Percentiles rank a stretch among this genome's conserved stretches.
Evolutionary conservation across 345 rosid genomes (phyloP).

Genomic region (Salix caprea): DNA sequence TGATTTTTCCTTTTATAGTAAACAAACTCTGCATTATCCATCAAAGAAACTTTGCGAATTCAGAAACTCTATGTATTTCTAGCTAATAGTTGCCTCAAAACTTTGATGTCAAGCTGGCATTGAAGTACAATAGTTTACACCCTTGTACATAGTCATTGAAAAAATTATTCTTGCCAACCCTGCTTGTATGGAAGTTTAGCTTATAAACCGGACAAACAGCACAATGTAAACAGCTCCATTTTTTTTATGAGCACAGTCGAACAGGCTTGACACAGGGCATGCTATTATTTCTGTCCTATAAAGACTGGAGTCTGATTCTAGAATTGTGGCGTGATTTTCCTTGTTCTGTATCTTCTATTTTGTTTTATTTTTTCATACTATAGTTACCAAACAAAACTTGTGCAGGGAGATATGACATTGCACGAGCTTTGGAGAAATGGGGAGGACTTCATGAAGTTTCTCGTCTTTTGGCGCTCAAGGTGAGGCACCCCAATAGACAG

Average conservation of each 20-base stretch:
- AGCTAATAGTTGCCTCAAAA: neutral
- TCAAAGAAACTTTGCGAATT: neutral
- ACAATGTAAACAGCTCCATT: too few relatives aligned
- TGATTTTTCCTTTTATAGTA: neutral
- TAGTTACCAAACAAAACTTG: neutral
- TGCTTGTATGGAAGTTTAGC: too few relatives aligned
- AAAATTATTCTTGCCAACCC: neutral
- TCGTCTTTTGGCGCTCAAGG: conserved; percentile 66
- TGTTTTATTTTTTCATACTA: too few relatives aligned
- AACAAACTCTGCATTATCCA: neutral
- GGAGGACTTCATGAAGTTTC: conserved; percentile 89
- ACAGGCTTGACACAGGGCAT: neutral
- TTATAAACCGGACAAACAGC: too few relatives aligned
- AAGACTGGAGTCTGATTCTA: neutral
- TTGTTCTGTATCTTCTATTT: neutral
- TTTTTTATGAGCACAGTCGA: neutral
- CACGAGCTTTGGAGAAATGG: conserved; percentile 95
- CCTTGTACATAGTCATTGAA: neutral
- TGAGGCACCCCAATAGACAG: conserved; percentile 68
- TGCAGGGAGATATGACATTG: conserved; percentile 89
- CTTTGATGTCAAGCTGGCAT: neutral
- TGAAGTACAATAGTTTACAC: neutral
- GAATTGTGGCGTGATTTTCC: neutral
- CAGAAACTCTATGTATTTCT: neutral
- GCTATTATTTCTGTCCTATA: neutral